These are phyloP conservation scores for Epichloe coenophiala DNA, from an alignment of 2,329 filamentous ascomycete genomes.

Conservation along the genomic window DNA sequence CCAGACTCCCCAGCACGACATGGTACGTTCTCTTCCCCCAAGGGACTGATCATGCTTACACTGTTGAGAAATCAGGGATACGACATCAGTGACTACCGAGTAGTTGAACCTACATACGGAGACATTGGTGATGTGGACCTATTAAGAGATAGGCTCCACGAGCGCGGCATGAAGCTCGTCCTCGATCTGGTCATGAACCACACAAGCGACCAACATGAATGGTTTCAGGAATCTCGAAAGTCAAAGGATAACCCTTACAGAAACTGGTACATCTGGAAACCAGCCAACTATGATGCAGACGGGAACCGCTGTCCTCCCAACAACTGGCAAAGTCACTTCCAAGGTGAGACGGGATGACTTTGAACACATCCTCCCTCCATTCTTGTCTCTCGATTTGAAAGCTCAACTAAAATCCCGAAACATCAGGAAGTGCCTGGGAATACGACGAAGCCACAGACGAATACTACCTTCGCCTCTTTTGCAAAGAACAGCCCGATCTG, in stretches of 20 bases:
- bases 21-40: slow-evolving; percentile 25
- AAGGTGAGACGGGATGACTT: slow-evolving; percentile 14
- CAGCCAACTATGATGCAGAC: slow-evolving; percentile 40
- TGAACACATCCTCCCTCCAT: not conserved
- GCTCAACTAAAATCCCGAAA: not conserved
- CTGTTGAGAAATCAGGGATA: slow-evolving; percentile 34
- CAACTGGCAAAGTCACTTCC: slow-evolving; percentile 35
- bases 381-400: not conserved
- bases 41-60: not conserved
- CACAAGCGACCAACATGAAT: slow-evolving; percentile 43
- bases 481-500: slow-evolving; percentile 58
- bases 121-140: slow-evolving; percentile 52
- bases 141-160: slow-evolving; percentile 46
- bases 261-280: slow-evolving; percentile 54
- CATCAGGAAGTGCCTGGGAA: slow-evolving; percentile 27
- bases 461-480: slow-evolving; percentile 56
- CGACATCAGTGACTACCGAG: slow-evolving; percentile 56
- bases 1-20: slow-evolving; percentile 46
- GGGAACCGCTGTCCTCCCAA: slow-evolving; percentile 48
- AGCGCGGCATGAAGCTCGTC: slow-evolving; percentile 53
- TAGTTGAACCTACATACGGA: slow-evolving; percentile 53
- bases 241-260: slow-evolving; percentile 40
- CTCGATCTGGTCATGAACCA: slow-evolving; percentile 66
- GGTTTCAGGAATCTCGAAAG: slow-evolving; percentile 43
- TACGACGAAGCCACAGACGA: slow-evolving; percentile 35